Evolutionary conservation across 306 rosid species (phyloP).

Genomic region (Prunus mongolica): DNA sequence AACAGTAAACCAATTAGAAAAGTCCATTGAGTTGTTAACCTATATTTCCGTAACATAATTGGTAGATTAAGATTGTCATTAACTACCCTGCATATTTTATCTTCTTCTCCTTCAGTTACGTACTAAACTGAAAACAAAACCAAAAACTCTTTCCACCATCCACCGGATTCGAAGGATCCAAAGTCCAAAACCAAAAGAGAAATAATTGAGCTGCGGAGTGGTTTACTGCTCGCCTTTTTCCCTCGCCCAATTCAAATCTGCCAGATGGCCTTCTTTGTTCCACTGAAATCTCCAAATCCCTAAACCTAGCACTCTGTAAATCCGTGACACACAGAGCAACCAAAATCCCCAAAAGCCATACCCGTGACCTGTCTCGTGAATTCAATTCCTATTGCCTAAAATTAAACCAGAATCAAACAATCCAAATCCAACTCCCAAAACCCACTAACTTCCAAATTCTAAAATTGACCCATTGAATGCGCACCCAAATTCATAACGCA

Average conservation of each 20-base stretch:
- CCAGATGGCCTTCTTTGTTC: background rate
- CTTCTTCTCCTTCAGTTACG: background rate
- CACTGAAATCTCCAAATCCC: background rate
- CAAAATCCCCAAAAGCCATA: background rate
- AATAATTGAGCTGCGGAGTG: no score
- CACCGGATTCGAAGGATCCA: no score
- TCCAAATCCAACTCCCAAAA: background rate
- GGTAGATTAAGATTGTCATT: no score
- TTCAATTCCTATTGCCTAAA: background rate
- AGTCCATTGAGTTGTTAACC: no score
- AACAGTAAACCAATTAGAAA: background rate
- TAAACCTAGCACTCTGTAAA: background rate
- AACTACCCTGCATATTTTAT: no score
- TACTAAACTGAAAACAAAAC: no score
- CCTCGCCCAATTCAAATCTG: no score
- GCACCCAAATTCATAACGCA: background rate
- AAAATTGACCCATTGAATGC: background rate
- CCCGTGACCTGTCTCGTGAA: background rate
- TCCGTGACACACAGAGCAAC: background rate
- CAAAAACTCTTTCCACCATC: no score
- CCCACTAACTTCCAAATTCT: background rate
- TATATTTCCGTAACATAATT: no score
- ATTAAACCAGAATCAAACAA: background rate
- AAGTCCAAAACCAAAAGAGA: no score
- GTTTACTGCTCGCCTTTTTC: no score